Evolutionary conservation across 192 early-diverging fungal species (phyloP).

Genomic region (Lobulomyces angularis): DNA sequence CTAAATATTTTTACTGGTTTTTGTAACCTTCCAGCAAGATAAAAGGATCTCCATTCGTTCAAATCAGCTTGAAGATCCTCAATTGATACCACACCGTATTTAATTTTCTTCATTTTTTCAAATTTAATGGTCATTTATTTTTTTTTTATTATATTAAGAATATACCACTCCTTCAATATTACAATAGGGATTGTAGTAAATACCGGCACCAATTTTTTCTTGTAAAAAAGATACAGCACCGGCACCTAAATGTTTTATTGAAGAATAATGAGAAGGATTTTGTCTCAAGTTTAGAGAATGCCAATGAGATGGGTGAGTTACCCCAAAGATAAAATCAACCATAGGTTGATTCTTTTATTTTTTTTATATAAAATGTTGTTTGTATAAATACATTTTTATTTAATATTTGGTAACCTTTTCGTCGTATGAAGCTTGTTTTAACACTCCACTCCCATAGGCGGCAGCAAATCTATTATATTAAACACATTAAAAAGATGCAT

Average conservation of each 20-base stretch:
- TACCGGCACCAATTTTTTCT: constrained; percentile 73
- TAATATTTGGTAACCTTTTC: constrained; percentile 23
- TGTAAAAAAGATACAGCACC: constrained; percentile 60
- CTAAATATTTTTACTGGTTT: constrained; percentile 81
- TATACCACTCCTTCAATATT: constrained; percentile 72
- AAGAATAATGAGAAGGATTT: constrained; percentile 85
- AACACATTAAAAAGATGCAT: too few species aligned
- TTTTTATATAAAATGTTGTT: constrained; percentile 8
- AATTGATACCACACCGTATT: constrained; percentile 95
- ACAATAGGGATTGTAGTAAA: constrained; percentile 94
- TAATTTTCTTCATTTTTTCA: constrained; percentile 43
- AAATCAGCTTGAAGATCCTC: constrained; percentile 76
- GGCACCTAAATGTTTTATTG: constrained; percentile 60
- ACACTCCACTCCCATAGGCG: constrained; percentile 94
- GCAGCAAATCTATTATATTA: constrained; percentile 71
- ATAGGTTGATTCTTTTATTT: constrained; percentile 75
- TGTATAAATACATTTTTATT: background rate
- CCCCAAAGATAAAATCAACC: constrained; percentile 93
- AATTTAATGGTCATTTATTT: background rate
- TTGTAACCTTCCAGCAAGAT: constrained; percentile 91
- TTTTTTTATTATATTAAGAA: background rate
- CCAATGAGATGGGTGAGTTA: constrained; percentile 92
- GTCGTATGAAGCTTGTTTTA: constrained; percentile 71
- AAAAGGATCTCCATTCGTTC: constrained; percentile 88
- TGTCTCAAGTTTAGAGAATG: constrained; percentile 91